Base-by-base conservation (phyloP, 305 asterid species). In the Fraxinus latifolia region DNA sequence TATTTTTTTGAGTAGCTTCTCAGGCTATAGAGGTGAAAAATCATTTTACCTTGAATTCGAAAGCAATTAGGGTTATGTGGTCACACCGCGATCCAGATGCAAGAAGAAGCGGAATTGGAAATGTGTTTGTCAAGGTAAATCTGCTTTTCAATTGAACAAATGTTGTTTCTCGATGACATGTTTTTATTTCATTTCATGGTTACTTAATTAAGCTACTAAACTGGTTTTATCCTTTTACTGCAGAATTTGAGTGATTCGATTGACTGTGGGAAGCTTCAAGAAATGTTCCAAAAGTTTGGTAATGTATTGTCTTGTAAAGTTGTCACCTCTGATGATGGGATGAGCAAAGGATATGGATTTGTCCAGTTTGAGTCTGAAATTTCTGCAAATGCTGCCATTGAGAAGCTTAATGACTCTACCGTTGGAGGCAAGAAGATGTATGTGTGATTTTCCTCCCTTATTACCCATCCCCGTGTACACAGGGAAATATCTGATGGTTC, bases 281-380 rank as follows among this genome's bases (percentile, higher is more conserved):
- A 95, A 72, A 86, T 90, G 82, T 95, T 95, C 83, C 92, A 91
- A 91, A 83, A 88, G 79, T 94, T 91, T 83, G 99, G 98, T 68
- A 85, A 81, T 68, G 86, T 95, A 71, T n/a, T 92, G 77, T 95
- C 99, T 33, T 87, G 98, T 85, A 95, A 95, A 90, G 95, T 94
- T 85, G 92, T 82, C 75, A 87, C 83, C 47, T 88, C 88, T 82
- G 97, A 91, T 62, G 95, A 95, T 86, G 98, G 99, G 79, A 92
- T 90, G 90, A 94, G 97, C 92, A 93, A 87, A 87, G 99, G 97
- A 81, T 91, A 92, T 84, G 99, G 99, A 74, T 95, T 95, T 88
- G 95, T 93, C 84, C 99, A 95, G 87, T 93, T 92, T 90, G 97
- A 91, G 76, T 76, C 92, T 33, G 98, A 91, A 86, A 87, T 83